Evolutionary conservation across 2,329 filamentous ascomycete species (phyloP).

Genomic region (Cladobotryum mycophilum): DNA sequence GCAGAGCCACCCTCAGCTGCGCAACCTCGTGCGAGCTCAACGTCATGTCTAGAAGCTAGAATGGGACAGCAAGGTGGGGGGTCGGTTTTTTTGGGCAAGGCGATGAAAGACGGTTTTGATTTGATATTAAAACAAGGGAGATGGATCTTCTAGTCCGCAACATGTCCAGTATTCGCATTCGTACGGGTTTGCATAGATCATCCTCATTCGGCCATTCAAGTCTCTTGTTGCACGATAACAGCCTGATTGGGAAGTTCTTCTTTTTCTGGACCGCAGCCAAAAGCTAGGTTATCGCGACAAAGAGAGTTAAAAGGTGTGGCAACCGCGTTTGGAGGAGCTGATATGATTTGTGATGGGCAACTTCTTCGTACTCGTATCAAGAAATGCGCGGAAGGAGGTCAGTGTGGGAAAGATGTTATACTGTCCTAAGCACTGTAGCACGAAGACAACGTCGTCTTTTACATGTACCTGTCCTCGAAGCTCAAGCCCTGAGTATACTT

Average conservation of each 20-base stretch:
- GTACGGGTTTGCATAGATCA: not conserved
- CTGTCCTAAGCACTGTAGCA: no score
- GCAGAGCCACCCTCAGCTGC: slow-evolving; percentile 67
- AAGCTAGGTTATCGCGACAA: not conserved
- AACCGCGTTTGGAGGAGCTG: not conserved
- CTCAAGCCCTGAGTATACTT: no score
- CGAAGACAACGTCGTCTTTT: no score
- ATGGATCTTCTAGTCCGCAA: not conserved
- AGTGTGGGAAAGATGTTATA: no score
- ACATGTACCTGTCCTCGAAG: no score
- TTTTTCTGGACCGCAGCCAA: no score
- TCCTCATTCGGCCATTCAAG: not conserved
- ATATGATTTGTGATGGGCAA: not conserved
- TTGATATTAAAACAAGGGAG: slow-evolving; percentile 8
- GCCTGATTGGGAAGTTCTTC: not conserved
- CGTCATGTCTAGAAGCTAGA: slow-evolving; percentile 34
- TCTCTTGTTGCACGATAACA: not conserved
- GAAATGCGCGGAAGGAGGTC: not conserved
- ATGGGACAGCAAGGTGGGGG: slow-evolving; percentile 4
- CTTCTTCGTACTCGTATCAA: not conserved
- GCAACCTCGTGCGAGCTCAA: slow-evolving; percentile 50
- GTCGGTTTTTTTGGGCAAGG: not conserved
- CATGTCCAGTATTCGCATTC: not conserved
- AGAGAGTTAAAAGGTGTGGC: not conserved
- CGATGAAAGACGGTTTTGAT: no score